These are phyloP conservation scores for Stygiomarasmius scandens DNA, from an alignment of 1,284 basidiomycete species.

Conservation along the genomic window DNA sequence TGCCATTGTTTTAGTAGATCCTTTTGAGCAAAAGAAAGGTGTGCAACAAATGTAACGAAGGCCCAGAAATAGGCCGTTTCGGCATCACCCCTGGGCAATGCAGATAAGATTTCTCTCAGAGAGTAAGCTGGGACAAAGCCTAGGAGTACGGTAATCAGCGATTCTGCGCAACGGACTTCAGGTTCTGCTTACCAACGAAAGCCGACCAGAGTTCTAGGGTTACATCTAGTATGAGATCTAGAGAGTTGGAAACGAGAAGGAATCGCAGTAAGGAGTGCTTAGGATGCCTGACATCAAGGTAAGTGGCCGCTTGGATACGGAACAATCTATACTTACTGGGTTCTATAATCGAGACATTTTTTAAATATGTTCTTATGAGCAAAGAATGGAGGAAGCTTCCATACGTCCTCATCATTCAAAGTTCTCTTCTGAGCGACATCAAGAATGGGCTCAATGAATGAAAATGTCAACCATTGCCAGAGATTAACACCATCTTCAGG, in stretches of 20 bases:
- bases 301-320: conserved; percentile 3
- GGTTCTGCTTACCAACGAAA: conserved; percentile 49
- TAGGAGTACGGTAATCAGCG: conserved; percentile 29
- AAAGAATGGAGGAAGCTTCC: conserved; percentile 71
- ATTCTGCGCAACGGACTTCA: neutral
- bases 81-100: conserved; percentile 37
- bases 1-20: conserved; percentile 71
- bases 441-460: conserved; percentile 76
- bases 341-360: conserved; percentile 57
- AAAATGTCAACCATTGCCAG: conserved; percentile 79
- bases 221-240: conserved; percentile 69
- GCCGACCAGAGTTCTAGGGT: conserved; percentile 63
- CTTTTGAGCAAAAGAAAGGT: conserved; percentile 70
- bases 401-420: conserved; percentile 72
- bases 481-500: conserved; percentile 79
- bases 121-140: conserved; percentile 63
- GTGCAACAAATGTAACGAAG: conserved; percentile 64
- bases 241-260: conserved; percentile 69
- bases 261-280: conserved; percentile 63
- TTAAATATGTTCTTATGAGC: conserved; percentile 71
- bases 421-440: conserved; percentile 56
- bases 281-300: conserved; percentile 41
- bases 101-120: conserved; percentile 57
- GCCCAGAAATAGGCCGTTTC: conserved; percentile 71
- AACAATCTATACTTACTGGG: conserved; percentile 34